Evolutionary conservation across 164 flowering plant species (phyloP).

Genomic region (Cinnamomum chago): DNA sequence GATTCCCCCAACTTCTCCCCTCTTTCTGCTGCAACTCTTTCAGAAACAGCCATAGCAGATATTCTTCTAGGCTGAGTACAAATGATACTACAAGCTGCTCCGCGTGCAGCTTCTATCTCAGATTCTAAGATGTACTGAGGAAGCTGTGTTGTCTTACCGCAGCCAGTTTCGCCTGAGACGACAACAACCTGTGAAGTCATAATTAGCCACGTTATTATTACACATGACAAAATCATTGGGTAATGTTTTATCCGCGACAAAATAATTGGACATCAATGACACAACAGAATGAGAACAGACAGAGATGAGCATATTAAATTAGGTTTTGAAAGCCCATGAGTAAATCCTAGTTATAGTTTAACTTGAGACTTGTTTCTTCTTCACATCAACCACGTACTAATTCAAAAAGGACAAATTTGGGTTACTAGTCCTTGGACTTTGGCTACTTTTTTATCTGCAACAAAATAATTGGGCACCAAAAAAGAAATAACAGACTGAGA

Average conservation of each 20-base stretch:
- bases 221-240: not conserved
- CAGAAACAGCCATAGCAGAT: constrained; percentile 96
- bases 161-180: constrained; percentile 98
- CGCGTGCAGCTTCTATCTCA: constrained; percentile 63
- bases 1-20: constrained; percentile 92
- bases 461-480: not conserved
- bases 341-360: too few species aligned
- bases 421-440: too few species aligned
- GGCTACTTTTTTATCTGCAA: too few species aligned
- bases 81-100: constrained; percentile 76
- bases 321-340: too few species aligned
- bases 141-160: constrained; percentile 98
- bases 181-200: constrained; percentile 65
- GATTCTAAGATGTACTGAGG: constrained; percentile 97
- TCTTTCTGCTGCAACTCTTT: constrained; percentile 95
- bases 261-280: not conserved
- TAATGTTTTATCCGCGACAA: too few species aligned
- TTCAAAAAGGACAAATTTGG: too few species aligned
- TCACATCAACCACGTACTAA: too few species aligned
- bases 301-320: too few species aligned
- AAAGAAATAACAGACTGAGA: too few species aligned
- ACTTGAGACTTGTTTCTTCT: too few species aligned
- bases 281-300: not conserved
- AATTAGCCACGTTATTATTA: not conserved
- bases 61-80: constrained; percentile 99